These are phyloP conservation scores for Wallacemonas sp. DNA, from an alignment of 208 protist genomes.

Conservation along the genomic window DNA sequence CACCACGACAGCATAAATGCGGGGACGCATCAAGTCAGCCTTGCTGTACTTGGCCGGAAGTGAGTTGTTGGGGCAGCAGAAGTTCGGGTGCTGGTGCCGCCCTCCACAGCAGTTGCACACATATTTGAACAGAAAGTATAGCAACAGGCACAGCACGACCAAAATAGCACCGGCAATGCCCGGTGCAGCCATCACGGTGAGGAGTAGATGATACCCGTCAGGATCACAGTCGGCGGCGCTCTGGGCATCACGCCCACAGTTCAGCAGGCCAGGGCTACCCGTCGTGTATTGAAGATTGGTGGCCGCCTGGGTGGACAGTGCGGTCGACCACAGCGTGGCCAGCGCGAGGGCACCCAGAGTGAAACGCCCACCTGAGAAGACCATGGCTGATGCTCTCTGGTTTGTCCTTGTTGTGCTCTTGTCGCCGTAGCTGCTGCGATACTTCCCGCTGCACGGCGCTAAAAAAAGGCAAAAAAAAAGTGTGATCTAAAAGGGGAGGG, in stretches of 20 bases:
- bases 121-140: conserved; percentile 45
- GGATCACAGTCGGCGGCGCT: conserved; percentile 21
- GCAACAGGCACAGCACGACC: conserved; percentile 12
- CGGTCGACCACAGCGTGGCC: not conserved
- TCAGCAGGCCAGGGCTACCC: conserved; percentile 16
- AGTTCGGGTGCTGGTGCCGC: conserved; percentile 32
- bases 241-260: conserved; percentile 20
- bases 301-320: not conserved
- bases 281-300: conserved; percentile 29
- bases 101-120: conserved; percentile 55
- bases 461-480: too few relatives aligned
- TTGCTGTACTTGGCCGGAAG: conserved; percentile 40
- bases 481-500: too few relatives aligned
- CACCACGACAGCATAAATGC: conserved; percentile 22
- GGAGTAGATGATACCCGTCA: conserved; percentile 16
- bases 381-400: too few relatives aligned
- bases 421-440: too few relatives aligned
- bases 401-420: too few relatives aligned
- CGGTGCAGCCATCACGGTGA: not conserved
- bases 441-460: too few relatives aligned
- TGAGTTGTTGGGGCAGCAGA: conserved; percentile 34
- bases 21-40: conserved; percentile 38
- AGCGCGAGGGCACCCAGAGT: not conserved
- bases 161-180: conserved; percentile 19
- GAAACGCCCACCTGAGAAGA: too few relatives aligned